Conservation (phyloP, 2,329 filamentous ascomycete genomes). For the Colletotrichum lupini region DNA sequence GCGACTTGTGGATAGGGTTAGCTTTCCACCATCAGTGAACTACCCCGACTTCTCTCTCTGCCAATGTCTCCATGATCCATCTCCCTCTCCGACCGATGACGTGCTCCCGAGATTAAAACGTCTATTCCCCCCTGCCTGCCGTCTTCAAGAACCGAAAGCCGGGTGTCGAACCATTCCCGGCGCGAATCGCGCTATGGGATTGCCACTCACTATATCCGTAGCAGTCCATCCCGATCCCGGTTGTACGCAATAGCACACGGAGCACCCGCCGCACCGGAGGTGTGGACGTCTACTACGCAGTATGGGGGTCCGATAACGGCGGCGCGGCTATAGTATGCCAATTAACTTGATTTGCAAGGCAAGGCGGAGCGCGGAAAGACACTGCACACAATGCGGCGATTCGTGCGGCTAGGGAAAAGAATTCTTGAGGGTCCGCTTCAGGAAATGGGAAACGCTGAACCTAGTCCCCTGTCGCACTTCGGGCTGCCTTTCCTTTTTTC, state of each 20-base stretch:
- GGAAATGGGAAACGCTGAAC: background rate
- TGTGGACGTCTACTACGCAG: background rate
- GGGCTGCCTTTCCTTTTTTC: background rate
- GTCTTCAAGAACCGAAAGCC: background rate
- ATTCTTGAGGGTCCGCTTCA: background rate
- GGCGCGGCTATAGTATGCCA: background rate
- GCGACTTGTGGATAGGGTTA: background rate
- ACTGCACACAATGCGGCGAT: background rate
- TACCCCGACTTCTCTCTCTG: background rate
- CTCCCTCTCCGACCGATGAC: background rate
- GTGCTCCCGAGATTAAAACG: background rate
- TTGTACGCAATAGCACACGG: too few relatives aligned
- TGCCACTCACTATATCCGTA: background rate
- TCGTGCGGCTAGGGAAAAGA: background rate
- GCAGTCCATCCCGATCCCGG: background rate
- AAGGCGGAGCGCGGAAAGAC: background rate
- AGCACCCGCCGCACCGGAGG: background rate
- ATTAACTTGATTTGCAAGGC: background rate
- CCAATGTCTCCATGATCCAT: background rate
- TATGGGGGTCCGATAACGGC: slow-evolving; percentile 7
- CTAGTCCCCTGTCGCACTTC: background rate
- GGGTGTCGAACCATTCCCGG: background rate
- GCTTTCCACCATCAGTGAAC: background rate
- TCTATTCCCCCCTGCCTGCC: background rate
- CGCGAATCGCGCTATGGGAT: background rate